A percentile compares a stretch with the other conserved stretches of the same genome.
Conservation (phyloP, 805 yeast species). For the Candida nemodendra region DNA sequence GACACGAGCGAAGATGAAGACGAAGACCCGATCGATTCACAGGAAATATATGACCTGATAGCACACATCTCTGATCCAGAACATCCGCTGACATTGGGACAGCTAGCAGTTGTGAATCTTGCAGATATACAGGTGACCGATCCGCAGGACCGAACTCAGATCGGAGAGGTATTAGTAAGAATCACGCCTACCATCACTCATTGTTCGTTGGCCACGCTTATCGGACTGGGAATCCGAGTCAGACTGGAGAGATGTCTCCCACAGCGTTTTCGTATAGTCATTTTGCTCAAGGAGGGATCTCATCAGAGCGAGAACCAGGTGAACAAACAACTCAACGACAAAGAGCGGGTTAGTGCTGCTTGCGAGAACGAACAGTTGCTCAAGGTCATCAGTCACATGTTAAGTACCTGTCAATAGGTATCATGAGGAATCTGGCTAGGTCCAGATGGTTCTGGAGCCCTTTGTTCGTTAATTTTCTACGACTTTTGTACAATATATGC, state of each 20-base stretch:
- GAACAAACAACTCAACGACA: conserved; percentile 93
- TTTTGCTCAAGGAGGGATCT: conserved; percentile 82
- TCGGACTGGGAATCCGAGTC: conserved; percentile 92
- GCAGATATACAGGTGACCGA: conserved; percentile 73
- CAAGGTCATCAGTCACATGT: conserved; percentile 89
- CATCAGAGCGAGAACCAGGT: conserved; percentile 97
- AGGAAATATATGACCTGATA: conserved; percentile 84
- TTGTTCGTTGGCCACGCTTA: conserved; percentile 92
- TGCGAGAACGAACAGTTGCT: conserved; percentile 93
- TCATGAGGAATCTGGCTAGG: too few relatives aligned
- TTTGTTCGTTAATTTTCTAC: too few relatives aligned
- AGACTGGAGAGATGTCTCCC: conserved; percentile 88
- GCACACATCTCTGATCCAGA: conserved; percentile 94
- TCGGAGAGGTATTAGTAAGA: conserved; percentile 74
- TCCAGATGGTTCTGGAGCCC: too few relatives aligned
- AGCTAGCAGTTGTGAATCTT: conserved; percentile 87
- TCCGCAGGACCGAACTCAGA: conserved; percentile 47
- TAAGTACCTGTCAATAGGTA: conserved; percentile 67
- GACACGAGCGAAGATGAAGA: conserved; percentile 22
- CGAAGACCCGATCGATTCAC: conserved; percentile 74
- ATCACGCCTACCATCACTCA: conserved; percentile 98
- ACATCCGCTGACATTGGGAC: conserved; percentile 93
- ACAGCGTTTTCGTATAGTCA: conserved; percentile 73
- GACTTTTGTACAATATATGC: too few relatives aligned
- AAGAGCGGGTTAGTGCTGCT: conserved; percentile 97